Percentiles rank a stretch among this genome's conserved stretches.
phyloP scores from a whole-genome alignment of 495 filamentous ascomycete genomes.

The Lasiosphaeriaceae sp. region DNA sequence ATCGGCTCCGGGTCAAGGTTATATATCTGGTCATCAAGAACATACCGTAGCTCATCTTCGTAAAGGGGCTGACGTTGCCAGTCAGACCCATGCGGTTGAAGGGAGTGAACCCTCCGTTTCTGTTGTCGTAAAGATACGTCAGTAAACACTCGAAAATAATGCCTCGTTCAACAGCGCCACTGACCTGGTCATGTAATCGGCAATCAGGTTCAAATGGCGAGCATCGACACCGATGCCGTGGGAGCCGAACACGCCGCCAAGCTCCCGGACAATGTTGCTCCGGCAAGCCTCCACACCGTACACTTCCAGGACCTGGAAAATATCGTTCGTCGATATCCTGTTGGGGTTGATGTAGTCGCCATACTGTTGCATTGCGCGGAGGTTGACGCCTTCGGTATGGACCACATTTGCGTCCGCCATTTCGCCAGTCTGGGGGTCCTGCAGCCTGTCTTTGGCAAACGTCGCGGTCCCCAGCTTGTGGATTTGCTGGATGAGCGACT shows the following conservation, averaged over 20 bases:
- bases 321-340: constrained; percentile 85
- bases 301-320: constrained; percentile 71
- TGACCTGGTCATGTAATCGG: constrained; percentile 82
- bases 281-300: constrained; percentile 96
- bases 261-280: constrained; percentile 78
- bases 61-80: constrained; percentile 78
- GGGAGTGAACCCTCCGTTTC: constrained; percentile 77
- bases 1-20: not conserved
- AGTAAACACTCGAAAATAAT: not conserved
- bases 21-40: not conserved
- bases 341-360: constrained; percentile 83
- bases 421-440: constrained; percentile 44
- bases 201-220: constrained; percentile 91
- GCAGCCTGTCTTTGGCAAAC: constrained; percentile 57
- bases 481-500: constrained; percentile 84
- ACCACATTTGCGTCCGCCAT: constrained; percentile 49
- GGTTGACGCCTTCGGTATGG: constrained; percentile 79
- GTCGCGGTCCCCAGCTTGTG: constrained; percentile 67
- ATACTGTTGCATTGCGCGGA: constrained; percentile 85
- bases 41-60: constrained; percentile 90
- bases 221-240: constrained; percentile 94
- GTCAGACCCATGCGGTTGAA: constrained; percentile 89
- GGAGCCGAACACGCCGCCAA: constrained; percentile 78
- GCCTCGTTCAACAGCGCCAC: not conserved
- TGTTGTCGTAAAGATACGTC: constrained; percentile 6